phyloP scores from a whole-genome alignment of 768 basidiomycete genomes.

The Pisolithus albus region DNA sequence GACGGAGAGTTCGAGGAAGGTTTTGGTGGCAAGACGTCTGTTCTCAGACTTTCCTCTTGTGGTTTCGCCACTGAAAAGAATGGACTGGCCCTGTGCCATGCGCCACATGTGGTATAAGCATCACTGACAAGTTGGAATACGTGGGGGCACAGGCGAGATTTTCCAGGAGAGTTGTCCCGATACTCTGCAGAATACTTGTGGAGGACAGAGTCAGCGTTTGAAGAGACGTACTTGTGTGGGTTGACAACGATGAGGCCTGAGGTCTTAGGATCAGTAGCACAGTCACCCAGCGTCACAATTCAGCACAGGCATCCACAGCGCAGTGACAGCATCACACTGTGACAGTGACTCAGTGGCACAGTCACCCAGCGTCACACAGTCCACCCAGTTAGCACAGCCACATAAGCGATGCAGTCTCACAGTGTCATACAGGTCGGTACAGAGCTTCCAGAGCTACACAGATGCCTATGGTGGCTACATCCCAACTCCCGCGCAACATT shows the following conservation, averaged over 20 bases:
- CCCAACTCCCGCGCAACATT: too few species aligned
- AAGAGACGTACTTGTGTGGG: constrained; percentile 83
- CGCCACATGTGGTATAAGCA: constrained; percentile 95
- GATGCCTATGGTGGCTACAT: too few species aligned
- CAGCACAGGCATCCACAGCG: too few species aligned
- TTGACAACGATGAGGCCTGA: constrained; percentile 80
- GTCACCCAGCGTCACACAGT: too few species aligned
- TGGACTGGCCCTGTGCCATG: constrained; percentile 87
- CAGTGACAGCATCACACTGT: too few species aligned
- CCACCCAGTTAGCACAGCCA: too few species aligned
- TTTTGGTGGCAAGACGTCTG: constrained; percentile 83
- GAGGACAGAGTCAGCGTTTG: constrained; percentile 77
- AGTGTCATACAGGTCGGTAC: too few species aligned
- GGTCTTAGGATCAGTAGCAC: too few species aligned
- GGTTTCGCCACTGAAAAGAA: constrained; percentile 87
- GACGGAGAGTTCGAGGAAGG: constrained; percentile 85
- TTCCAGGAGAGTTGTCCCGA: constrained; percentile 61
- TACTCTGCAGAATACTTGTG: constrained; percentile 86
- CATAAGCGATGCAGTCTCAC: too few species aligned
- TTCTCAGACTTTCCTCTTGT: constrained; percentile 93
- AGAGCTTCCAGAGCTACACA: too few species aligned
- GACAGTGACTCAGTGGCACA: too few species aligned
- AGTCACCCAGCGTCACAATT: too few species aligned
- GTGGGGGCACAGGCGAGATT: constrained; percentile 67
- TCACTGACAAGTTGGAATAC: constrained; percentile 88